Percentiles rank a stretch among this genome's conserved stretches.
phyloP scores from a whole-genome alignment of 768 basidiomycete species.

The Russula vinacea region DNA sequence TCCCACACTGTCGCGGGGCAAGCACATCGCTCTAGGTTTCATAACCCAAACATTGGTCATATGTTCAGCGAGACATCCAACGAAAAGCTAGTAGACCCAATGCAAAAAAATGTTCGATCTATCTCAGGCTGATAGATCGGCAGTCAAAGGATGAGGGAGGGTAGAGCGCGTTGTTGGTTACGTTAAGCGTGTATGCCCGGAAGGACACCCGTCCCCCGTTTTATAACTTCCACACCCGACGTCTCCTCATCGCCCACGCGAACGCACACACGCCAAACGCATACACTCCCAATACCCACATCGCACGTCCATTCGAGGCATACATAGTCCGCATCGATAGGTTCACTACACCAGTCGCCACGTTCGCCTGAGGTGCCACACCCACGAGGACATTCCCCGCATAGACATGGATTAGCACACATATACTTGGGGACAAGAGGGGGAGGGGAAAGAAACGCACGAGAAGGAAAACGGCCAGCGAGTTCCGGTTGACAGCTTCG shows the following conservation, averaged over 20 bases:
- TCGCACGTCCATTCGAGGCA: constrained; percentile 49
- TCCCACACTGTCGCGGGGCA: too few relatives aligned
- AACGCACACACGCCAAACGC: constrained; percentile 52
- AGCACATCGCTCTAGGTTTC: too few relatives aligned
- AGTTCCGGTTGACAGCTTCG: constrained; percentile 80
- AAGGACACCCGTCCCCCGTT: neutral
- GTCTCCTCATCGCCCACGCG: constrained; percentile 55
- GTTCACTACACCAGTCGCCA: constrained; percentile 83
- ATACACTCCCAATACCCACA: constrained; percentile 64
- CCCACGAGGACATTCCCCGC: neutral
- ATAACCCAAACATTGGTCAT: neutral
- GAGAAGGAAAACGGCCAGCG: constrained; percentile 73
- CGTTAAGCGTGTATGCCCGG: neutral
- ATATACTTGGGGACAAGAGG: neutral
- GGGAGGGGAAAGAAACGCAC: constrained; percentile 45
- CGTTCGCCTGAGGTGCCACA: constrained; percentile 66
- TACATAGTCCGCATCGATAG: constrained; percentile 81
- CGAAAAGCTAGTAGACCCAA: neutral
- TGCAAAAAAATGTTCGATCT: neutral
- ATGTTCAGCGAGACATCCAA: neutral
- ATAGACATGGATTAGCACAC: neutral
- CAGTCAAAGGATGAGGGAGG: neutral
- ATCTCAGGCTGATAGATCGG: neutral
- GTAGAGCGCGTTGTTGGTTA: neutral
- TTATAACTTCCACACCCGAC: constrained; percentile 39